phyloP scores from a whole-genome alignment of 1,284 basidiomycete genomes.

The Cryptococcus wingfieldii region DNA sequence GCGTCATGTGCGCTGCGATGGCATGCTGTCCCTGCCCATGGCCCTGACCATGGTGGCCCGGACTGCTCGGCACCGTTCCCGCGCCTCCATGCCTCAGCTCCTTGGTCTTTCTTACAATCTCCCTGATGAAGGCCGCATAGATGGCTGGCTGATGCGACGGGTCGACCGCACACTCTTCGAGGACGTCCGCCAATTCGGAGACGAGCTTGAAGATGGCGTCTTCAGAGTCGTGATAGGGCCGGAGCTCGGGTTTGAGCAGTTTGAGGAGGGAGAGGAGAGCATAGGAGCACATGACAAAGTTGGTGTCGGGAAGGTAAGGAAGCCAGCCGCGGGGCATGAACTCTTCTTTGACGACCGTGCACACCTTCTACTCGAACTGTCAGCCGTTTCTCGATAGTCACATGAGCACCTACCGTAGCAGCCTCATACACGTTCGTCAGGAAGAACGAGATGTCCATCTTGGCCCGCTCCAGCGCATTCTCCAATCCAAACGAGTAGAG shows the following conservation, averaged over 20 bases:
- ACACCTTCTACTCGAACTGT: conserved; percentile 20
- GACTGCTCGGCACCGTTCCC: conserved; percentile 10
- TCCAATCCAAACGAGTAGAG: conserved; percentile 94
- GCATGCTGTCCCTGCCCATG: conserved; percentile 1
- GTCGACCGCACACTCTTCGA: conserved; percentile 70
- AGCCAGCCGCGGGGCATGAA: conserved; percentile 71
- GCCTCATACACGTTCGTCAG: conserved; percentile 75
- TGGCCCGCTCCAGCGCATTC: conserved; percentile 63
- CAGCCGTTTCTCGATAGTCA: neutral
- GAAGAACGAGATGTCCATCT: conserved; percentile 71
- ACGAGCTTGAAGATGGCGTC: conserved; percentile 40
- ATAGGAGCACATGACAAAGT: conserved; percentile 86
- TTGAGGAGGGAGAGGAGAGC: conserved; percentile 75
- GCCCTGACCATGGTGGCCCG: neutral
- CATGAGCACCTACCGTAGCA: conserved; percentile 50
- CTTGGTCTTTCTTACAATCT: conserved; percentile 54
- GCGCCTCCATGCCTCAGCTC: conserved; percentile 21
- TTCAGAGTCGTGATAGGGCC: conserved; percentile 41
- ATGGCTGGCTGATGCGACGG: conserved; percentile 76
- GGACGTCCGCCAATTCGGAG: conserved; percentile 67
- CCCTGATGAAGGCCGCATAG: conserved; percentile 79
- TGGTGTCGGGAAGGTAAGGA: conserved; percentile 82
- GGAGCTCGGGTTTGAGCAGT: conserved; percentile 54
- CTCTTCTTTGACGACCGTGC: conserved; percentile 55
- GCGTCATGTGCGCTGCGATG: neutral